Base-by-base conservation (phyloP, 148 eudicot genomes). In the Rhododendron henanense region DNA sequence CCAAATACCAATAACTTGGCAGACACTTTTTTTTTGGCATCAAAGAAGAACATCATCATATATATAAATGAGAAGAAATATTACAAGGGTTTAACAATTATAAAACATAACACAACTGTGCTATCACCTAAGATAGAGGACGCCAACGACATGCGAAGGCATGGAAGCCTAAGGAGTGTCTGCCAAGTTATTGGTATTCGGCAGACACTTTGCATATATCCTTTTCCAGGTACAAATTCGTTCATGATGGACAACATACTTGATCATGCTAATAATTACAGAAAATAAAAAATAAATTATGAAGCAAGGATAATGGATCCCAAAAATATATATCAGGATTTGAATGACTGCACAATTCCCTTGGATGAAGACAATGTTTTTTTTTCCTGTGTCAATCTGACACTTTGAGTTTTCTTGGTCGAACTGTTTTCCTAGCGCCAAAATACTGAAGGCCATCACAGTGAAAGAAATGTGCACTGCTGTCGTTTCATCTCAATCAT, bases 401-500 rank as follows among this genome's bases (percentile, higher is more conserved):
- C 25, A 37, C 59, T 45, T 45, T 1, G 37, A 55, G 41, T 25
- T 45, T 45, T 28, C 57, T 14, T 33, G 59, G 61, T 28, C 3
- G 16, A 28, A 71, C 59, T 33, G 50, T 50, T 31, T 37, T 37
- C 31, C 78, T 67, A 35, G 47, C 13, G n/a, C 53, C 80, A 31
- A 33, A 39, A 77, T 25, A 57, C 3, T 71, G 44, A 25, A 28
- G 21, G 78, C 35, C 47, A 67, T 44, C 48, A 21, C 80, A 33
- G 23, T 16, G 23, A 48, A 51, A 86, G 21, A 86, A 57, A 55
- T 25, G 47, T 47, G 16, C 81, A 55, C 81, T 15, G 35, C 31
- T 78, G 10, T n/a, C 35, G 39, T 33, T 61, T 82, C 47, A 75
- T 63, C 71, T 91, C 86, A 94, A 85, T 96, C 98, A 80, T 94